Evolutionary conservation across 2,329 filamentous ascomycete species (phyloP), one percentile per base, ranked within the genome.

Genomic region (Leptographium flavum): DNA sequence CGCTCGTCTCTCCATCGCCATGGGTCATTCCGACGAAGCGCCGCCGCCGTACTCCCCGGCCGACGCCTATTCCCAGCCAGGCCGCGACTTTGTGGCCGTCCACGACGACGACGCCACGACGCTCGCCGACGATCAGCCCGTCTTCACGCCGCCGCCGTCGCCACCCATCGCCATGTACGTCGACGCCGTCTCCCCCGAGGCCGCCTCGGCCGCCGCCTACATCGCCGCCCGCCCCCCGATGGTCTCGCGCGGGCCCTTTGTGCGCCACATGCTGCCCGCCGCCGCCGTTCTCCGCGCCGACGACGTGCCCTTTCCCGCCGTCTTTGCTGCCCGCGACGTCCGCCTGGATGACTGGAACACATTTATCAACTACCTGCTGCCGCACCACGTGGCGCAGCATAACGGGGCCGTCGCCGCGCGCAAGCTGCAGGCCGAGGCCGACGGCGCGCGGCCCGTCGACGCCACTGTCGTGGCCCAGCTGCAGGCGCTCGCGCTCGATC

Each of bases 21-120:
- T 58, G 56, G 42, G 52, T 6, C 58, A 58, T 14, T 53, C 65
- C 45, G 63, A 70, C 47, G 55, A 58, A 8, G 70, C 73, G 19
- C 73, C 73, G 36, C 72, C 73, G 5, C 74, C 74, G 6, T 78
- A 78, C 53, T 68, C 68, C 33, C 73, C 74, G 56, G 75, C 70
- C 15, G 73, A 77, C 55, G 66, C 73, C 32, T 73, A 68, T 59
- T 74, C 70, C 14, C 62, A 55, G 42, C 59, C 68, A 4, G 61
- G 61, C 27, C 53, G 52, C 32, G 43, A 22, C 39, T 52, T 46
- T 32, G 42, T 19, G 7, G 39, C 39, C 4, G 38, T 39, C 45
- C 40, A 66, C 1, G 62, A 65, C 9, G 54, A 58, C 13, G 64
- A 63, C 4, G 64, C 63, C n/a, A 60, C 56, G 23, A 8, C 28